phyloP scores from a whole-genome alignment of 305 asterid species.

The Ruellia speciosa region DNA sequence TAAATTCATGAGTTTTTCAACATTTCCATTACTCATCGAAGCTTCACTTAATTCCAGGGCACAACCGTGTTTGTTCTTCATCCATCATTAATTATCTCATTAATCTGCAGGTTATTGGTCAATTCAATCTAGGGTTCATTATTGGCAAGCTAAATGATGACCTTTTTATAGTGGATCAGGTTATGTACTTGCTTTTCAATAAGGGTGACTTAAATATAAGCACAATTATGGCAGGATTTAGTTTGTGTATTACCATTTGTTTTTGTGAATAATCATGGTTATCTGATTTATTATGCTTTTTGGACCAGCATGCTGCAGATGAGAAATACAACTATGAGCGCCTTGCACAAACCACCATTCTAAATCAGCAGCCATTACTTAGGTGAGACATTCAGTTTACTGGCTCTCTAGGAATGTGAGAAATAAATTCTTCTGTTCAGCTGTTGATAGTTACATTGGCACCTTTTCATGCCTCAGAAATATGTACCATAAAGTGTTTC shows the following conservation, averaged over 20 bases:
- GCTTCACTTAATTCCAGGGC: background rate
- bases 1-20: constrained; percentile 7
- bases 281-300: constrained; percentile 20
- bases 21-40: constrained; percentile 10
- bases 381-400: constrained; percentile 42
- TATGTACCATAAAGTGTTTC: constrained; percentile 1
- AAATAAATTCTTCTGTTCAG: constrained; percentile 1
- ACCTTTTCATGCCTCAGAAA: constrained; percentile 4
- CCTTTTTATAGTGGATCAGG: constrained; percentile 98
- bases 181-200: constrained; percentile 29
- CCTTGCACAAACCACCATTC: constrained; percentile 68
- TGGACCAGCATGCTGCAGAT: constrained; percentile 94
- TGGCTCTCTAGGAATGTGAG: constrained; percentile 13
- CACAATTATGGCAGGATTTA: constrained; percentile 17
- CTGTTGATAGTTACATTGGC: background rate
- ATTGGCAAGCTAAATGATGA: constrained; percentile 77
- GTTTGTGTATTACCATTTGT: constrained; percentile 11
- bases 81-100: constrained; percentile 17
- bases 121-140: constrained; percentile 94
- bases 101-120: constrained; percentile 75
- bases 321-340: constrained; percentile 90
- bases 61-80: constrained; percentile 14
- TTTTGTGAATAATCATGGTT: constrained; percentile 16
- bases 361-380: constrained; percentile 95
- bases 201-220: constrained; percentile 12